Base-by-base conservation (phyloP, 371 early-diverging fungal species). In the Blastocladiella emersonii region DNA sequence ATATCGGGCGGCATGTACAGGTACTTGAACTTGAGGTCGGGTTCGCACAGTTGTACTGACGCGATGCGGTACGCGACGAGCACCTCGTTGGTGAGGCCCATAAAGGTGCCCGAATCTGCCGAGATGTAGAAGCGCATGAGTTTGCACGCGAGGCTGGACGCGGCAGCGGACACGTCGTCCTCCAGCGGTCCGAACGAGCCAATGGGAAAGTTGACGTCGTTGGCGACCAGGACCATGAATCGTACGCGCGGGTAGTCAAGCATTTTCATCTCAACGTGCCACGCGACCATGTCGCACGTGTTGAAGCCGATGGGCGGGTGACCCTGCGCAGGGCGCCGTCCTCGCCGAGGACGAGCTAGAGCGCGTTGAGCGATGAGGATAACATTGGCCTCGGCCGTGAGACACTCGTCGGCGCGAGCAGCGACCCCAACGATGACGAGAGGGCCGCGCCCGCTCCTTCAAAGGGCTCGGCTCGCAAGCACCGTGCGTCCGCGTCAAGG, bases 101-200 rank as follows among this genome's bases (percentile, higher is more conserved):
- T 95, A 67, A 98, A 89, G 25, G 98, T 98, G 66, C 99, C 99
- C 63, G 95, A 95, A 84, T 98, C 98, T 65, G 96, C 97, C 53
- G 94, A 91, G 61, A 99, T 76, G 81, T 95, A 98, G 36, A 98
- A 77, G 67, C 97, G 90, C 39, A 98, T 98, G 41, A 92, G 74
- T 64, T 95, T 93, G 61, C 85, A 73, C 62, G 77, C 59, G 60
- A 94, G 85, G n/a, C n/a, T n/a, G n/a, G n/a, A n/a, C n/a, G n/a
- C n/a, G n/a, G n/a, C n/a, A n/a, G n/a, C n/a, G n/a, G 7, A 99
- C 64, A 97, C 80, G 64, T 81, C 72, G 70, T 95, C 97, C 74
- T 99, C 99, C 55, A 80, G 82, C 8, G 92, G 87, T 61, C 98
- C 97, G 71, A 98, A 98, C n/a, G 99, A 93, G 56, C 98, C 99